phyloP scores from a whole-genome alignment of 495 filamentous ascomycete genomes.

The Margaritispora aquatica region DNA sequence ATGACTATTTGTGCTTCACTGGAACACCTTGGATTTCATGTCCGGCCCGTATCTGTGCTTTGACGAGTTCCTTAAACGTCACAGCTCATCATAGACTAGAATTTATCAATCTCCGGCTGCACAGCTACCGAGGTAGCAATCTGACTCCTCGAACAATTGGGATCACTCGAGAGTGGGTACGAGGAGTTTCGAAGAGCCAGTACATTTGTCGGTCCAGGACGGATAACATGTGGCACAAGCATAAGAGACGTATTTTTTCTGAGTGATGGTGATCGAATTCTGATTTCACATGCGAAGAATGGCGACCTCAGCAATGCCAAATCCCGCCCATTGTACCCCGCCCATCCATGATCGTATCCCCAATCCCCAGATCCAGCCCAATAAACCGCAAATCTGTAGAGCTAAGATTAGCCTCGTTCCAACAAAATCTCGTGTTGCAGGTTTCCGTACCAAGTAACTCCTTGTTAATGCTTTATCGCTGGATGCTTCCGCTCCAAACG shows the following conservation, averaged over 20 bases:
- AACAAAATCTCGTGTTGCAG: slow-evolving; percentile 9
- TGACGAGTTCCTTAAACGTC: slow-evolving; percentile 61
- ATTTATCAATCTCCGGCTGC: slow-evolving; percentile 46
- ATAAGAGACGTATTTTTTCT: slow-evolving; percentile 3
- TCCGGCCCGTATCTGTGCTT: slow-evolving; percentile 97
- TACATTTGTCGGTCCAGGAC: neutral
- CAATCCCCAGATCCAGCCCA: slow-evolving; percentile 28
- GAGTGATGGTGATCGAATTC: slow-evolving; percentile 25
- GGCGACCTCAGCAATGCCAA: slow-evolving; percentile 23
- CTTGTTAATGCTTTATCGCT: slow-evolving; percentile 50
- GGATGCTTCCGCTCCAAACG: slow-evolving; percentile 84
- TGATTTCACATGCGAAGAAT: slow-evolving; percentile 24
- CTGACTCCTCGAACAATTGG: slow-evolving; percentile 44
- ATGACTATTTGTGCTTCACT: neutral
- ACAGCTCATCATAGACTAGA: slow-evolving; percentile 86
- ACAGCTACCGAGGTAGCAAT: slow-evolving; percentile 45
- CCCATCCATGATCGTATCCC: slow-evolving; percentile 8
- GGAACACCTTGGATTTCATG: slow-evolving; percentile 31
- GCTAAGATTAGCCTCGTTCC: slow-evolving; percentile 6
- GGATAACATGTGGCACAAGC: neutral
- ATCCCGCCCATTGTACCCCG: slow-evolving; percentile 19
- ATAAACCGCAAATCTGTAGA: slow-evolving; percentile 30
- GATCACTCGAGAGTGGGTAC: slow-evolving; percentile 30
- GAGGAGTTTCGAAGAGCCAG: slow-evolving; percentile 38
- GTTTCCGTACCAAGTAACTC: slow-evolving; percentile 13